Evolutionary conservation across 2,329 filamentous ascomycete genomes (phyloP).

Genomic region (Colletotrichum sp.): DNA sequence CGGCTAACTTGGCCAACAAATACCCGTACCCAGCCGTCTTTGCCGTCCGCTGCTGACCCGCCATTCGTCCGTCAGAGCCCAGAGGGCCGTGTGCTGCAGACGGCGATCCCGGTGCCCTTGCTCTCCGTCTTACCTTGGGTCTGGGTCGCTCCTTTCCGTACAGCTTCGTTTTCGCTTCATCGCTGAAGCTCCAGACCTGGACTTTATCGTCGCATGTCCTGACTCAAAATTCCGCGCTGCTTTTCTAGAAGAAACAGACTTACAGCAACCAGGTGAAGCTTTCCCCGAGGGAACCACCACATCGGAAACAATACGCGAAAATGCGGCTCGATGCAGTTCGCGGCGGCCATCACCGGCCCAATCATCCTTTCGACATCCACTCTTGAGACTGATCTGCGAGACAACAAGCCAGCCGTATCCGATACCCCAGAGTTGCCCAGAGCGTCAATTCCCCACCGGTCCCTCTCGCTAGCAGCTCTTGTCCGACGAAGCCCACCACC

Average conservation of each 20-base stretch:
- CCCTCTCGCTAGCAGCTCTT: not conserved
- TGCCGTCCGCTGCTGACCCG: not conserved
- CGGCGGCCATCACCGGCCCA: not conserved
- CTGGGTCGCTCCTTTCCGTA: not conserved
- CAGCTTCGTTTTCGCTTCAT: not conserved
- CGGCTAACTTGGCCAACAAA: not conserved
- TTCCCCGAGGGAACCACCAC: not conserved
- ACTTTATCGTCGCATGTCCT: not conserved
- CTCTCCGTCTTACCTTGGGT: not conserved
- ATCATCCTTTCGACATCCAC: not conserved
- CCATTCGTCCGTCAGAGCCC: not conserved
- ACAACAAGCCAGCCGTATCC: not conserved
- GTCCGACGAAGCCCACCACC: not conserved
- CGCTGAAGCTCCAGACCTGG: not conserved
- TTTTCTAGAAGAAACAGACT: not conserved
- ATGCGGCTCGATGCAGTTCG: not conserved
- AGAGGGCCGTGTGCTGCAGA: not conserved
- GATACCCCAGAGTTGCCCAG: not conserved
- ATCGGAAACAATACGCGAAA: not conserved
- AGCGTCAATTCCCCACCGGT: not conserved
- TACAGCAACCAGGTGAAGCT: not conserved
- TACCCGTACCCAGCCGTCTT: conserved; percentile 16
- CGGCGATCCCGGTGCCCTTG: not conserved
- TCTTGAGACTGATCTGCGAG: not conserved
- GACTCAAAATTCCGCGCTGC: not conserved